Conservation (phyloP, 345 rosid species). For the Moricandia arvensis region DNA sequence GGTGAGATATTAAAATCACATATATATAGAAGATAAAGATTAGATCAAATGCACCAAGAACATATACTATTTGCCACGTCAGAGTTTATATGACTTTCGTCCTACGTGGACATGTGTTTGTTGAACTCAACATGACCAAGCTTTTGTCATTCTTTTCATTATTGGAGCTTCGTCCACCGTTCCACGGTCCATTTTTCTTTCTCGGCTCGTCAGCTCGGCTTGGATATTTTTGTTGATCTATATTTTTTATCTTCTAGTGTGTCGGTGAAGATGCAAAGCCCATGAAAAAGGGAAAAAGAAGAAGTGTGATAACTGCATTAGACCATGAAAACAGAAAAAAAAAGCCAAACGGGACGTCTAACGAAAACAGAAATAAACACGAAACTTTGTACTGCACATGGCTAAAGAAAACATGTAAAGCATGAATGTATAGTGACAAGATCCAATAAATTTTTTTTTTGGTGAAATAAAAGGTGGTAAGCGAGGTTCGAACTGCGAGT, state of each 20-base stretch:
- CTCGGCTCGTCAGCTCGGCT: slow-evolving; percentile 24
- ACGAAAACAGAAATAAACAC: slow-evolving; percentile 6
- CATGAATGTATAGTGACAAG: background rate
- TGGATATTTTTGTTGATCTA: background rate
- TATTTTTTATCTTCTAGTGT: background rate
- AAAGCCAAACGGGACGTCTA: slow-evolving; percentile 27
- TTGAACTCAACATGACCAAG: slow-evolving; percentile 32
- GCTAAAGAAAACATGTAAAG: slow-evolving; percentile 2
- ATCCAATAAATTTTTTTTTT: too few species aligned
- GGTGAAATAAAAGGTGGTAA: too few species aligned
- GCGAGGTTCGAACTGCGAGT: too few species aligned
- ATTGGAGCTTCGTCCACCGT: background rate
- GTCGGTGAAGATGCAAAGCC: background rate
- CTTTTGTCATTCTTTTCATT: slow-evolving; percentile 16
- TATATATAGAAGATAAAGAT: slow-evolving; percentile 2
- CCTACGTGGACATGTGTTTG: slow-evolving; percentile 37
- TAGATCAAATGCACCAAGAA: slow-evolving; percentile 1
- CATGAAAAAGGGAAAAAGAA: background rate
- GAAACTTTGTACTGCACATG: background rate
- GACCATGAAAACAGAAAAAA: too few species aligned
- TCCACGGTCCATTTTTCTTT: slow-evolving; percentile 11
- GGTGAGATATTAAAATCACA: slow-evolving; percentile 30
- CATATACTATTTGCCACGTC: slow-evolving; percentile 26
- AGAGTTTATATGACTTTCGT: background rate
- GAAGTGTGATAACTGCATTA: background rate